Evolutionary conservation across 768 basidiomycete genomes (phyloP), one percentile per base, ranked within the genome.

Genomic region (Trametes cinnabarina): DNA sequence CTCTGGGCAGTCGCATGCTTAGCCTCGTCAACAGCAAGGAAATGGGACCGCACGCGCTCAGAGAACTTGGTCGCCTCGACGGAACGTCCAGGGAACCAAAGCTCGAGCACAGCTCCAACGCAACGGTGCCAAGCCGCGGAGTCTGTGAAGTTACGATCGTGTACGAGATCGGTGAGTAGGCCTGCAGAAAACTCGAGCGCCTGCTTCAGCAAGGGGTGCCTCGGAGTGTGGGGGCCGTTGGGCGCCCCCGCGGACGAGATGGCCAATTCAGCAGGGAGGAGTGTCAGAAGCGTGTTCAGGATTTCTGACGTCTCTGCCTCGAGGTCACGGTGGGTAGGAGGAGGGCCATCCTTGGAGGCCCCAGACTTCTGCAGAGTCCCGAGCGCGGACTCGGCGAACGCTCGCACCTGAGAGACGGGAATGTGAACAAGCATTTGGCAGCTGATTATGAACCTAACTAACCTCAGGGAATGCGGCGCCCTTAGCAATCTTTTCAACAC

Each of bases 401-500:
- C 92, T 57, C 94, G 90, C 65, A 97, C 88, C 87, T 88, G 55
- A 7, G 51, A 53, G 28, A 47, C 52, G n/a, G 39, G 17, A 12
- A 12, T 2, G 30, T 32, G 7, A 32, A 47, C 20, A 22, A 56
- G 28, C 53, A 6, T 37, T 48, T 49, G 55, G 40, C 35, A 34
- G 53, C 60, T 51, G n/a, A 52, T 49, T 35, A 23, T 25, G 34
- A 17, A 28, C 52, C 15, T 7, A 50, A 65, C 79, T 54, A 39
- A 87, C 92, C 77, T 98, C 96, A 51, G 96, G 96, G 80, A 98
- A 98, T 25, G 95, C 93, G 52, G 95, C 95, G 17, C 88, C 83
- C 54, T 85, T 85, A 12, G 90, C 90, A 63, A 98, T 93, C 73
- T 89, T 91, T 68, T 91, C 84, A 17, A 96, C 93, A 57, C 95